Percentiles rank a stretch among this genome's conserved stretches.
phyloP scores from a whole-genome alignment of 805 yeast genomes.

The Debaryomyces maramus region DNA sequence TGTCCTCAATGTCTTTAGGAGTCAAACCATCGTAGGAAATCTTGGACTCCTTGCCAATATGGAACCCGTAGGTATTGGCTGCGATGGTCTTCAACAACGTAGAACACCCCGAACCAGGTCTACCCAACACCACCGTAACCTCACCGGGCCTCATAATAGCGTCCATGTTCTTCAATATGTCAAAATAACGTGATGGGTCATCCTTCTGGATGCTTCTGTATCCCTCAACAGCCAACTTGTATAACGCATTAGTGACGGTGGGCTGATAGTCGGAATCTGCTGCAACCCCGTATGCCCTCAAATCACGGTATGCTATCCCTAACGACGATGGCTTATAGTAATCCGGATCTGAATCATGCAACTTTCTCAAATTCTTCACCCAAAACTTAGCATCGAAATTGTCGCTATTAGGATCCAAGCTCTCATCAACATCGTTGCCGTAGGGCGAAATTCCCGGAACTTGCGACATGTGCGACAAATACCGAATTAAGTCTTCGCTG shows the following conservation, averaged over 20 bases:
- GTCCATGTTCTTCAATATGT: slow-evolving; percentile 36
- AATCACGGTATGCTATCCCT: slow-evolving; percentile 58
- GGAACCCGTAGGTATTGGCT: slow-evolving; percentile 37
- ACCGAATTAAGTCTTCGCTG: slow-evolving; percentile 30
- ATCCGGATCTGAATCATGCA: slow-evolving; percentile 55
- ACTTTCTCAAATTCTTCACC: slow-evolving; percentile 63
- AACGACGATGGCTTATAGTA: slow-evolving; percentile 61
- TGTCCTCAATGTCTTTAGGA: slow-evolving; percentile 25
- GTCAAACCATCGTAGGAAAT: slow-evolving; percentile 37
- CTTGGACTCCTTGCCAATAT: slow-evolving; percentile 30
- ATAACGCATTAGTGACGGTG: slow-evolving; percentile 48
- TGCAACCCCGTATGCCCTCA: slow-evolving; percentile 65
- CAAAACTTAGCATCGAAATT: slow-evolving; percentile 60
- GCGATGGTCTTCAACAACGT: slow-evolving; percentile 41
- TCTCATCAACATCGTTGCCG: slow-evolving; percentile 30
- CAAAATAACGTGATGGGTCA: slow-evolving; percentile 27
- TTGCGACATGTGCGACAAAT: slow-evolving; percentile 51
- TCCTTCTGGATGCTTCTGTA: slow-evolving; percentile 16
- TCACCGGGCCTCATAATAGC: slow-evolving; percentile 40
- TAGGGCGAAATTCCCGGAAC: slow-evolving; percentile 51
- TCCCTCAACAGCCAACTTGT: slow-evolving; percentile 22
- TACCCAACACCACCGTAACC: slow-evolving; percentile 40
- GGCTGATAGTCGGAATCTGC: slow-evolving; percentile 68
- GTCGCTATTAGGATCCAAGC: slow-evolving; percentile 60
- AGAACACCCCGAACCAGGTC: slow-evolving; percentile 45